Base-by-base conservation (phyloP, 768 basidiomycete genomes). In the Crepidotus variabilis region DNA sequence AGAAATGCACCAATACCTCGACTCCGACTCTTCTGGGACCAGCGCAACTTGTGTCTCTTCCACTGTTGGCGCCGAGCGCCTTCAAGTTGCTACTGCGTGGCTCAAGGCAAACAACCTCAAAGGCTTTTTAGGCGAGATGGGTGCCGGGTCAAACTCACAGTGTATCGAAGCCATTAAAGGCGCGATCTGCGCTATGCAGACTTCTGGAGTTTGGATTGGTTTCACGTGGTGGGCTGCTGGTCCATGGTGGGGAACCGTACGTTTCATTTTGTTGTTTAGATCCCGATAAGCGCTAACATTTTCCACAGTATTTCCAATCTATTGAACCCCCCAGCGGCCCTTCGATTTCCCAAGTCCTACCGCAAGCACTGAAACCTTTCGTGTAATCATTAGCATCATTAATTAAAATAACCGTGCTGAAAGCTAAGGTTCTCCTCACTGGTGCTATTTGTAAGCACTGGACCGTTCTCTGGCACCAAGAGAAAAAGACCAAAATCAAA, bases 1-100 rank as follows among this genome's bases (percentile, higher is more conserved):
- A 80, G 82, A 87, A 65, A 85, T 86, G 82, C 84, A 87, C 67
- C 83, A 86, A 66, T 87, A 87, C 72, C 83, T 87, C 61, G 84
- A 86, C 68, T 78, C 77, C 34, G 84, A 87, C 63, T 78, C 81
- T 60, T 84, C 82, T 18, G 83, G 82, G 51, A 85, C 84, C 7
- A 75, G 67, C 48, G 64, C 63, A 1, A 75, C 69, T 22, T 87
- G 85, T 63, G 84, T 86, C 35, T 82, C 79, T 8, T 71, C 77
- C 16, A 84, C 81, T 24, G 84, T 86, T 62, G 84, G 84, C 54
- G 76, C 75, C 18, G 78, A 83, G 61, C 82, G 84, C 61, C 68
- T 86, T 39, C 71, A 76, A 28, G 77, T 65, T 33, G 85, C 85
- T 8, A 85, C 85, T 2, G 60, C 67, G 16, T 85, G 85, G 85